A percentile compares a stretch with the other conserved stretches of the same genome.
phyloP scores from a whole-genome alignment of 2,329 filamentous ascomycete species.

The Calonectria multiphialidica region DNA sequence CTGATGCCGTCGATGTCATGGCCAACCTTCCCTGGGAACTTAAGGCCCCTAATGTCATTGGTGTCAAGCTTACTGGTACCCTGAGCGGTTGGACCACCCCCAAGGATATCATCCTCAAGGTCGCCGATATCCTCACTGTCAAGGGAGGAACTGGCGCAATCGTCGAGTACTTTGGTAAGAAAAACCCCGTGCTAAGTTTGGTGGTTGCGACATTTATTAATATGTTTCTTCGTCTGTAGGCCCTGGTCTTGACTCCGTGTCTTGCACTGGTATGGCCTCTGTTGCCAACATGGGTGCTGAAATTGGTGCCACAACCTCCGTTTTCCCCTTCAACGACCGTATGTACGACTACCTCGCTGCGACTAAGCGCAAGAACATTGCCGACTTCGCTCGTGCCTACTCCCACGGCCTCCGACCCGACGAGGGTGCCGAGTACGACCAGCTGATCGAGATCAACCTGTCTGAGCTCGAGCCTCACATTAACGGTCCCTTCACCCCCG shows the following conservation, averaged over 20 bases:
- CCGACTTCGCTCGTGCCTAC: conserved; percentile 88
- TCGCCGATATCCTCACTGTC: conserved; percentile 95
- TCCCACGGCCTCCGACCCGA: conserved; percentile 89
- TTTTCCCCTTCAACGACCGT: conserved; percentile 98
- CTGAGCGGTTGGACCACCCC: conserved; percentile 92
- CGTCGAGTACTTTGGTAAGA: conserved; percentile 78
- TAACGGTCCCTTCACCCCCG: conserved; percentile 97
- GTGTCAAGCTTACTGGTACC: conserved; percentile 92
- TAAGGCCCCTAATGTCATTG: conserved; percentile 97
- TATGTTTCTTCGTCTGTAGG: neutral
- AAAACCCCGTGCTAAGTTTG: neutral
- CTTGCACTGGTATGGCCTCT: conserved; percentile 89
- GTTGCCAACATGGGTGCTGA: conserved; percentile 81
- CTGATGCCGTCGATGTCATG: conserved; percentile 99
- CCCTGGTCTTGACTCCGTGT: conserved; percentile 76
- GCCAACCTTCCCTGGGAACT: conserved; percentile 97
- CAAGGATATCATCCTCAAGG: conserved; percentile 98
- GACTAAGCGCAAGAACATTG: conserved; percentile 91
- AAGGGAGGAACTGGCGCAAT: conserved; percentile 98
- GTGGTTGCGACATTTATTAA: neutral
- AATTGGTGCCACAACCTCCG: conserved; percentile 87
- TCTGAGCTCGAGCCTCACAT: conserved; percentile 93
- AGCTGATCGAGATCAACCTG: conserved; percentile 90
- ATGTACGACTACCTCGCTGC: conserved; percentile 97
- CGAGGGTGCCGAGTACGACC: conserved; percentile 90